These are phyloP conservation scores for Fusarium foetens DNA, from an alignment of 2,329 filamentous ascomycete genomes.

Conservation along the genomic window DNA sequence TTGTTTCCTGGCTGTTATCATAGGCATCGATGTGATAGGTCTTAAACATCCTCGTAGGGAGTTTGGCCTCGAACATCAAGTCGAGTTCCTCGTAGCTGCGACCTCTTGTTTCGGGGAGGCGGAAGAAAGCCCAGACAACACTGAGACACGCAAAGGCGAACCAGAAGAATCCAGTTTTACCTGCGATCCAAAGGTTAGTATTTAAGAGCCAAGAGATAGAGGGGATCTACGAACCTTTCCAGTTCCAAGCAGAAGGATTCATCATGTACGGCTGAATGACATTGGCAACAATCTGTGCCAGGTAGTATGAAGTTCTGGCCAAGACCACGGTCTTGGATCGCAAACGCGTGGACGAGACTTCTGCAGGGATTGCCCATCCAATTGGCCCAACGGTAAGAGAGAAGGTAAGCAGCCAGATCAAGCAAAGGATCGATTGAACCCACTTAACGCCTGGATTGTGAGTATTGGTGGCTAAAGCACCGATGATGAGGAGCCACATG, in stretches of 20 bases:
- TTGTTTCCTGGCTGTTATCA: neutral
- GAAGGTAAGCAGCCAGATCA: neutral
- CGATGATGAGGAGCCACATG: neutral
- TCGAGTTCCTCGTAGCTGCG: neutral
- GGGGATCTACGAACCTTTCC: neutral
- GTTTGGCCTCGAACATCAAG: neutral
- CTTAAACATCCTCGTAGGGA: neutral
- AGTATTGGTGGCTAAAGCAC: neutral
- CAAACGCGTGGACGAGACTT: neutral
- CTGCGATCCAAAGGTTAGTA: fast-evolving
- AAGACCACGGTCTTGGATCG: neutral
- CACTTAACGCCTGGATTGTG: neutral
- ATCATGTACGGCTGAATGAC: neutral
- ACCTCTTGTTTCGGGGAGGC: neutral
- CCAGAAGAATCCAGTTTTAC: neutral
- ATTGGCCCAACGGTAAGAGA: fast-evolving
- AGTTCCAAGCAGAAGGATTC: neutral
- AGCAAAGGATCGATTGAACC: neutral
- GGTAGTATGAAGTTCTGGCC: neutral
- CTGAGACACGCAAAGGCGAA: neutral
- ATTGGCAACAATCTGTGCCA: neutral
- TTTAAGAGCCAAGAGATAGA: too few species aligned
- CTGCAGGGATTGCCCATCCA: neutral
- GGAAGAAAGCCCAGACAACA: neutral
- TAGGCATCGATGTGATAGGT: neutral